Evolutionary conservation across 257 asterid genomes (phyloP).

Genomic region (Craterostigma plantagineum): DNA sequence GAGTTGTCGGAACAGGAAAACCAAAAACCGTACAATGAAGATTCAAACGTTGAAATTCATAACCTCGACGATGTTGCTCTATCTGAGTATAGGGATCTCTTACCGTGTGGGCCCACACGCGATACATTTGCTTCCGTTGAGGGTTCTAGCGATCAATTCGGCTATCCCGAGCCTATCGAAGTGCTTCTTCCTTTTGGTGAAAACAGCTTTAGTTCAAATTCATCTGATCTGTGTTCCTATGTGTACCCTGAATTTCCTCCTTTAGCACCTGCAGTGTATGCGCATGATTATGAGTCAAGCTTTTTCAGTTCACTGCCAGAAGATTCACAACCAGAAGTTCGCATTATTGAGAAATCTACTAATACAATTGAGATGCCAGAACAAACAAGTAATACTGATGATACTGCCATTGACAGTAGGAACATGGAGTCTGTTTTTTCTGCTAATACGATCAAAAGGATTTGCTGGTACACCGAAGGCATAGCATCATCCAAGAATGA

Average conservation of each 20-base stretch:
- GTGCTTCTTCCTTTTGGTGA: conserved; percentile 11
- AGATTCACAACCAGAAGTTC: conserved; percentile 15
- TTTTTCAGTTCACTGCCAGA: conserved; percentile 11
- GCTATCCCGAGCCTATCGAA: conserved; percentile 15
- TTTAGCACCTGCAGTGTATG: conserved; percentile 11
- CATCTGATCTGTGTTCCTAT: conserved; percentile 13
- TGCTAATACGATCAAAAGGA: too few species aligned
- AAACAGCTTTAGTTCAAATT: conserved; percentile 11
- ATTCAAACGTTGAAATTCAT: background rate
- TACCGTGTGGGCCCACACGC: too few species aligned
- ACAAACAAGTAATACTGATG: conserved; percentile 12
- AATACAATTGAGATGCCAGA: conserved; percentile 12
- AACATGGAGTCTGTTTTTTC: too few species aligned
- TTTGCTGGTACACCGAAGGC: too few species aligned
- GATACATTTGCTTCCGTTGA: too few species aligned
- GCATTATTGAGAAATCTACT: conserved; percentile 11
- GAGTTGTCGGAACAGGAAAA: conserved; percentile 9
- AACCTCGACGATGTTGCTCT: too few species aligned
- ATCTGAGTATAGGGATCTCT: too few species aligned
- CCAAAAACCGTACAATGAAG: conserved; percentile 7
- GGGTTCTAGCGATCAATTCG: conserved; percentile 8
- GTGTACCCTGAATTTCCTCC: conserved; percentile 16
- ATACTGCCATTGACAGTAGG: background rate
- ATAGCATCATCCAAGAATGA: too few species aligned
- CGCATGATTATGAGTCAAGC: conserved; percentile 8